Conservation (phyloP, 202 grass and related monocot species). For the Dendrocalamus latiflorus region DNA sequence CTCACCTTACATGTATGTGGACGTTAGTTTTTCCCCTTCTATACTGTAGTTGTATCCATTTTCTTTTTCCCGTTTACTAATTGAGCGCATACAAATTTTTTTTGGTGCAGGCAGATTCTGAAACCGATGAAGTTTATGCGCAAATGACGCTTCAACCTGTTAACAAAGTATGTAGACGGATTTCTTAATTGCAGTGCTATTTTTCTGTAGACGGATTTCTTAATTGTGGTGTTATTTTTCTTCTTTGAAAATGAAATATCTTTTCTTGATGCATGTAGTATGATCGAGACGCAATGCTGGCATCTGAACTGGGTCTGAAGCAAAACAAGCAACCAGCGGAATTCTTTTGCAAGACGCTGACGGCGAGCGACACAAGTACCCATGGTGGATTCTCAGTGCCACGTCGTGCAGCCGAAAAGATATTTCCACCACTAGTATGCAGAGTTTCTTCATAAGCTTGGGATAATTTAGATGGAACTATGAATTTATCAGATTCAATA, state of each 20-base stretch:
- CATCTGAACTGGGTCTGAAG: conserved; percentile 91
- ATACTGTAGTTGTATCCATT: neutral
- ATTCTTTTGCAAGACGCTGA: conserved; percentile 97
- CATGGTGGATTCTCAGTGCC: conserved; percentile 98
- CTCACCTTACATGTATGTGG: conserved; percentile 78
- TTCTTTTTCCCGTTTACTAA: neutral
- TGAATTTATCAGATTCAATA: conserved; percentile 31
- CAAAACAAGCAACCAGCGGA: conserved; percentile 95
- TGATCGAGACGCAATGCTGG: conserved; percentile 91
- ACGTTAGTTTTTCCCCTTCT: neutral
- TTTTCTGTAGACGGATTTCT: neutral
- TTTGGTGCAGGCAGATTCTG: conserved; percentile 73
- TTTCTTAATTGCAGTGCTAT: neutral
- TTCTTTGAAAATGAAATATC: conserved; percentile 11
- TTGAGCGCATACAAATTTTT: neutral
- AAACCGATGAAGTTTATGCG: conserved; percentile 98
- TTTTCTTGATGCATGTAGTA: conserved; percentile 52
- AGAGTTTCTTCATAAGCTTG: conserved; percentile 22
- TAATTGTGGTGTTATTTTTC: neutral
- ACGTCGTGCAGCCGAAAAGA: conserved; percentile 92
- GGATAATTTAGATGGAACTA: conserved; percentile 13
- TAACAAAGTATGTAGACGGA: conserved; percentile 59
- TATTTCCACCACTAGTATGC: conserved; percentile 96
- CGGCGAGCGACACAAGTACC: conserved; percentile 90
- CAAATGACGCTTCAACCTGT: conserved; percentile 99